phyloP scores from a whole-genome alignment of 805 yeast species.

The Jamesozyma lodderae region DNA sequence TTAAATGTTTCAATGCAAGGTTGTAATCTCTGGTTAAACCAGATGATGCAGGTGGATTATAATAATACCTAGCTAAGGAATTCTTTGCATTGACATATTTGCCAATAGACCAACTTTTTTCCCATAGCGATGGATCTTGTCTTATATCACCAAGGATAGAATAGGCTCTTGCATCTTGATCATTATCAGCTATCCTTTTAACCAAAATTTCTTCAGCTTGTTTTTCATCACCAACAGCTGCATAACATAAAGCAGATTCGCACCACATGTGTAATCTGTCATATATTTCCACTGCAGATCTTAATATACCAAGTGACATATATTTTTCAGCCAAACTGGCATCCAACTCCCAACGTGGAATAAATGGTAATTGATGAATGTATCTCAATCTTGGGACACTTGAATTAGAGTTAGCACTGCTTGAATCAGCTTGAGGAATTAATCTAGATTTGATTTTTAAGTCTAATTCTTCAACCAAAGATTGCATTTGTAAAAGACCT shows the following conservation, averaged over 20 bases:
- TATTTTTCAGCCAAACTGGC: slow-evolving; percentile 74
- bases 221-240: slow-evolving; percentile 66
- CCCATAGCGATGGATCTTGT: slow-evolving; percentile 70
- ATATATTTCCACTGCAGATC: slow-evolving; percentile 83
- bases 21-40: slow-evolving; percentile 44
- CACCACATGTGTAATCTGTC: slow-evolving; percentile 65
- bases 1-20: slow-evolving; percentile 54
- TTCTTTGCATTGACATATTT: slow-evolving; percentile 78
- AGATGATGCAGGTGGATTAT: slow-evolving; percentile 50
- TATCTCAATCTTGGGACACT: slow-evolving; percentile 53
- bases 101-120: slow-evolving; percentile 78
- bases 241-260: slow-evolving; percentile 86
- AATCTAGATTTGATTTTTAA: slow-evolving; percentile 49
- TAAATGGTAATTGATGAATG: slow-evolving; percentile 63
- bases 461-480: slow-evolving; percentile 82
- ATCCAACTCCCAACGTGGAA: slow-evolving; percentile 84
- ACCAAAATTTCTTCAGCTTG: slow-evolving; percentile 55
- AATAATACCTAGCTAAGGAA: slow-evolving; percentile 65
- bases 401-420: slow-evolving; percentile 20
- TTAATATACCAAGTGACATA: slow-evolving; percentile 74
- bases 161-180: slow-evolving; percentile 74
- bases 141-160: slow-evolving; percentile 80
- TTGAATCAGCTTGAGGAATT: slow-evolving; percentile 37
- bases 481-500: slow-evolving; percentile 87
- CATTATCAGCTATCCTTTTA: slow-evolving; percentile 44